Conservation (phyloP, 2,329 filamentous ascomycete species). For the Xylariales sp. region DNA sequence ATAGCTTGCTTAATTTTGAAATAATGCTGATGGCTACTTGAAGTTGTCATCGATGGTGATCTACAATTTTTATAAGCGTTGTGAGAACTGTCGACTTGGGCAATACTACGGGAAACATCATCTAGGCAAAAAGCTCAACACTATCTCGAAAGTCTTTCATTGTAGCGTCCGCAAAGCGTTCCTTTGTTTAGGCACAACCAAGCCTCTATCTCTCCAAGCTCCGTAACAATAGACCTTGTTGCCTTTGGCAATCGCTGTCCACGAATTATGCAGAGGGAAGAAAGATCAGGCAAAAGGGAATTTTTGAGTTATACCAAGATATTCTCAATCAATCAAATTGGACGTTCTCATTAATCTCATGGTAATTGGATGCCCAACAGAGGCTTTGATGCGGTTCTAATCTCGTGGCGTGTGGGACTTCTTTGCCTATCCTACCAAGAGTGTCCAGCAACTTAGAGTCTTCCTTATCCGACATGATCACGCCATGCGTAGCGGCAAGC, state of each 20-base stretch:
- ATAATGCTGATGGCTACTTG: no score
- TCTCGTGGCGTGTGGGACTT: conserved; percentile 22
- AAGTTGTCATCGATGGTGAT: no score
- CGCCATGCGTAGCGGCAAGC: conserved; percentile 32
- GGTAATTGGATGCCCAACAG: conserved; percentile 23
- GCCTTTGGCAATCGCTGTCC: neutral
- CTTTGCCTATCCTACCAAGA: conserved; percentile 24
- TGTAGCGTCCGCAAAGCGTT: no score
- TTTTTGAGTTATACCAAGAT: neutral
- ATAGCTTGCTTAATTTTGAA: no score
- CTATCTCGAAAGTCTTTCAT: no score
- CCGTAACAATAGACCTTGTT: neutral
- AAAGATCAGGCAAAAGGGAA: neutral
- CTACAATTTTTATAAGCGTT: no score
- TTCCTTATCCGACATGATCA: conserved; percentile 40
- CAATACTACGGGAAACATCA: no score
- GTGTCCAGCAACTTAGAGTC: conserved; percentile 20
- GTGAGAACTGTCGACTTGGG: no score
- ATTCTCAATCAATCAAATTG: neutral
- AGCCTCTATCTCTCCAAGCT: neutral
- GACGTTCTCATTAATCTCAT: conserved; percentile 16
- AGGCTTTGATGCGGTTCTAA: conserved; percentile 17
- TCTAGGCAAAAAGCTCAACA: no score
- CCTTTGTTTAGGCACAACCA: neutral
- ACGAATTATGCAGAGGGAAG: no score